Conservation (phyloP, 306 rosid species). For the Citrullus amarus region DNA sequence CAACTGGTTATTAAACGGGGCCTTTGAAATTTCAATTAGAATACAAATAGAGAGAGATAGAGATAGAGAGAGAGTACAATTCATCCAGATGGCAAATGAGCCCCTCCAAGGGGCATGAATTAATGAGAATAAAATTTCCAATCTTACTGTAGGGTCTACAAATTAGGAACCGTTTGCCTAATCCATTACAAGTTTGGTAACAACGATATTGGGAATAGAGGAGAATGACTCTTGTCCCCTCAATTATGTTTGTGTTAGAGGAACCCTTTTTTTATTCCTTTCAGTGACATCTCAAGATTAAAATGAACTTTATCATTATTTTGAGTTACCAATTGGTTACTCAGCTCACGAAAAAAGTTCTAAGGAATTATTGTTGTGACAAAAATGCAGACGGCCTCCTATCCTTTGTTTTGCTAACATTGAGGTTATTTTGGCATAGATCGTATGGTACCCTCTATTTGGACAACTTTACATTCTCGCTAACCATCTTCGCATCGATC, state of each 20-base stretch:
- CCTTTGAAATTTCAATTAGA: too few species aligned
- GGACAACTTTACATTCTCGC: slow-evolving; percentile 60
- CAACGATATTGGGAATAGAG: too few species aligned
- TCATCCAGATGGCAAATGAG: too few species aligned
- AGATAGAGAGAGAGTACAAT: too few species aligned
- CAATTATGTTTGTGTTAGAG: background rate
- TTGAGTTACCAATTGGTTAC: background rate
- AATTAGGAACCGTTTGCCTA: too few species aligned
- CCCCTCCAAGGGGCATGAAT: too few species aligned
- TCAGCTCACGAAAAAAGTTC: background rate
- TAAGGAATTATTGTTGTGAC: background rate
- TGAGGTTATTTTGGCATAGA: slow-evolving; percentile 23
- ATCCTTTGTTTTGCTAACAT: background rate
- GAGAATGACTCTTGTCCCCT: background rate
- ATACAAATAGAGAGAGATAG: too few species aligned
- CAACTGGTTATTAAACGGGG: too few species aligned
- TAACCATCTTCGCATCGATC: slow-evolving; percentile 61
- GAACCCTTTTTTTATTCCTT: background rate
- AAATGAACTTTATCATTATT: background rate
- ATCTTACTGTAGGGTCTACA: too few species aligned
- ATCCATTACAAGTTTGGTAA: too few species aligned
- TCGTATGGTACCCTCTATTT: slow-evolving; percentile 54
- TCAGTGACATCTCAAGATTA: background rate
- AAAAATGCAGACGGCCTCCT: background rate
- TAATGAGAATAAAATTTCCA: too few species aligned